phyloP scores from a whole-genome alignment of 768 basidiomycete species.

The Tremella fuciformis region DNA sequence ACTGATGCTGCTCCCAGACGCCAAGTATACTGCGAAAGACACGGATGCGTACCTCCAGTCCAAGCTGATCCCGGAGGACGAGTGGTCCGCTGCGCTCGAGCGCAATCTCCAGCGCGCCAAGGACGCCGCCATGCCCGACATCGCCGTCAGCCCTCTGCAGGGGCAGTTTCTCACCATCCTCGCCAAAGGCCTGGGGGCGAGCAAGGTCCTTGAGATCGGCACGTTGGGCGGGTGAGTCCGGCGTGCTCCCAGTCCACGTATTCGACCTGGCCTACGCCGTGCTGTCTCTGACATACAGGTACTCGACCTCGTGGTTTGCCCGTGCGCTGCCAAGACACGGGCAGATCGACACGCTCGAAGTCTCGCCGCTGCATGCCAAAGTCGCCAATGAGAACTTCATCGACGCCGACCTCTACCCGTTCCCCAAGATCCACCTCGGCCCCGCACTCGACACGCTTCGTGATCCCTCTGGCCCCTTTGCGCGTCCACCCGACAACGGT shows the following conservation, averaged over 20 bases:
- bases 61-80: conserved; percentile 17
- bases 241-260: neutral
- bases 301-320: conserved; percentile 51
- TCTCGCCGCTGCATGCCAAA: conserved; percentile 47
- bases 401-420: conserved; percentile 58
- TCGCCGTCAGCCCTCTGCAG: conserved; percentile 33
- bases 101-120: conserved; percentile 21
- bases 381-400: conserved; percentile 62
- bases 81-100: conserved; percentile 23
- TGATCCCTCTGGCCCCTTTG: conserved; percentile 18
- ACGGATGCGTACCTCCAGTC: conserved; percentile 35
- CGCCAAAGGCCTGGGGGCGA: conserved; percentile 59
- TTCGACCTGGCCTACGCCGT: neutral
- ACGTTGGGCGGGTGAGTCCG: conserved; percentile 62
- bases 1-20: neutral
- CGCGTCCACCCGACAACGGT: conserved; percentile 14
- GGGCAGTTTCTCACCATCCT: conserved; percentile 60
- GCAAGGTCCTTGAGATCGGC: conserved; percentile 64
- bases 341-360: conserved; percentile 49
- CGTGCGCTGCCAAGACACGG: conserved; percentile 48
- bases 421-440: conserved; percentile 57
- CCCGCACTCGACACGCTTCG: conserved; percentile 43
- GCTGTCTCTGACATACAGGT: conserved; percentile 20
- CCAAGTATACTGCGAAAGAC: conserved; percentile 14
- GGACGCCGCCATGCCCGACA: conserved; percentile 35